These are phyloP conservation scores for Amphibolis antarctica DNA, from an alignment of 106 monocot genomes.

Conservation along the genomic window DNA sequence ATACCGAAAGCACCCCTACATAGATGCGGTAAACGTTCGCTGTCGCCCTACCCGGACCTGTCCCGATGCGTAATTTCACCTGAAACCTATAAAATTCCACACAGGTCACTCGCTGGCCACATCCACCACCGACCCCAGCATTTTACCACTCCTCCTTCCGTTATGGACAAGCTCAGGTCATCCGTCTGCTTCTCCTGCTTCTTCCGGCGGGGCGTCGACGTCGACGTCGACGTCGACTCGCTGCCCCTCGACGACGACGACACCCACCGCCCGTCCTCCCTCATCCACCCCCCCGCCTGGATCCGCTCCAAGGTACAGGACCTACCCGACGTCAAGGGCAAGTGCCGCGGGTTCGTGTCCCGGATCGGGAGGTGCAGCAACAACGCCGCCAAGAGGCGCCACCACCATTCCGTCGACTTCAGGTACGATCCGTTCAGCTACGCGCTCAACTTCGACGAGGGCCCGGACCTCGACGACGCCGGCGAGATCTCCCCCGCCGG, in stretches of 20 bases:
- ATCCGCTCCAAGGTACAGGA: conserved; percentile 18
- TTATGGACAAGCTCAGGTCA: conserved; percentile 5
- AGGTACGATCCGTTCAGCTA: conserved; percentile 26
- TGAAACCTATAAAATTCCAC: conserved; percentile 1
- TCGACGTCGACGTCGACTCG: conserved; percentile 6
- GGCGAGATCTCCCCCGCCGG: conserved; percentile 13
- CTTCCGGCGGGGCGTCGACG: conserved; percentile 8
- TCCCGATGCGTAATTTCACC: conserved; percentile 6
- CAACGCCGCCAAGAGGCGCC: background rate
- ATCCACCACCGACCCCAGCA: background rate
- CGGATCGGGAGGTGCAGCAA: conserved; percentile 3
- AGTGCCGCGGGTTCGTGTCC: conserved; percentile 17
- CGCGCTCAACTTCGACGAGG: conserved; percentile 30
- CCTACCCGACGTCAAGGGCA: conserved; percentile 10
- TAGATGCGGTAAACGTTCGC: too few species aligned
- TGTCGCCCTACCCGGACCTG: too few species aligned
- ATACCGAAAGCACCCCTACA: background rate
- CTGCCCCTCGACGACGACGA: background rate
- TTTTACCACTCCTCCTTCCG: background rate
- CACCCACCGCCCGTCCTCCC: too few species aligned
- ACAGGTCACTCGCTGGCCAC: background rate
- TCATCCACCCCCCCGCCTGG: background rate
- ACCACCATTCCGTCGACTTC: conserved; percentile 12
- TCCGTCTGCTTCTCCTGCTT: conserved; percentile 24
- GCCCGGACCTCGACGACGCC: conserved; percentile 14